Conservation (phyloP, 164 flowering plant species). For the Annona squamosa region DNA sequence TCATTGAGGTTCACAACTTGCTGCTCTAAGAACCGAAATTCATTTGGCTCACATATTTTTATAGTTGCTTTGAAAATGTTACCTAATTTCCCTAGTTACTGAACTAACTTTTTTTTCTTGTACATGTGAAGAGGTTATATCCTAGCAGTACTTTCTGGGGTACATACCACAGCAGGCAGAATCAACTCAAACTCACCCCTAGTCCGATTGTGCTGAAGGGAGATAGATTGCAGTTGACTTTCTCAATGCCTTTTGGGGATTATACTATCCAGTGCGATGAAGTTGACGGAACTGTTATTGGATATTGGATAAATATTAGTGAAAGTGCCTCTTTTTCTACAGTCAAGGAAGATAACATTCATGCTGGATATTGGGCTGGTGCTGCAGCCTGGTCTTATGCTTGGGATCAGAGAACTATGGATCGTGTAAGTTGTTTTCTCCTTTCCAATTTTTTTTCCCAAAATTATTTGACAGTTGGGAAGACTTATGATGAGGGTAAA, state of each 20-base stretch:
- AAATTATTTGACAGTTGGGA: no score
- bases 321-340: constrained; percentile 29
- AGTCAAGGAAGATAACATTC: constrained; percentile 40
- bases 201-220: constrained; percentile 22
- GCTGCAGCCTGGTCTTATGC: constrained; percentile 83
- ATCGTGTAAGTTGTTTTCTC: constrained; percentile 64
- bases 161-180: constrained; percentile 41
- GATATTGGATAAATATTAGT: constrained; percentile 59
- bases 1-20: constrained; percentile 60
- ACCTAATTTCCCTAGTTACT: constrained; percentile 1
- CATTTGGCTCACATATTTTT: not conserved
- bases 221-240: constrained; percentile 30
- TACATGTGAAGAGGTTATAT: constrained; percentile 62
- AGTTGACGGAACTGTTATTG: constrained; percentile 88
- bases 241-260: constrained; percentile 28
- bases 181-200: constrained; percentile 25
- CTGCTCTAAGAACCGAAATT: not conserved
- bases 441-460: not conserved
- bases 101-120: constrained; percentile 20
- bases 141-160: constrained; percentile 87
- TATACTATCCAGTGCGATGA: constrained; percentile 67
- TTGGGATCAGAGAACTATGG: constrained; percentile 82
- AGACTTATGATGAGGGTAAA: no score
- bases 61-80: not conserved
- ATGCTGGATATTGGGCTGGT: constrained; percentile 84